These are phyloP conservation scores for Phytophthora pluvialis DNA, from an alignment of 352 stramenopile genomes.

Conservation along the genomic window DNA sequence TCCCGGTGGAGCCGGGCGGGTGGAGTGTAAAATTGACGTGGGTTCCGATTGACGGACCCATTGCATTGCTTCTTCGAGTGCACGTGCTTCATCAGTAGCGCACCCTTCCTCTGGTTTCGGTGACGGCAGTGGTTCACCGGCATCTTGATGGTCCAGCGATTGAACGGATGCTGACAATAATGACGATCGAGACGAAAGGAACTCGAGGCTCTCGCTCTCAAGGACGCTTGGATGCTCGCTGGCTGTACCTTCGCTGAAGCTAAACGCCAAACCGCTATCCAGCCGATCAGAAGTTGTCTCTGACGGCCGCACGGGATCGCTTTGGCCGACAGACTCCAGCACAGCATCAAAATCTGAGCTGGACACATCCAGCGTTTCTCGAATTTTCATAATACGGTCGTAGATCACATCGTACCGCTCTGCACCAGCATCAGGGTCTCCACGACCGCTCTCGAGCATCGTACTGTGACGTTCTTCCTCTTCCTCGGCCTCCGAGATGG, in stretches of 20 bases:
- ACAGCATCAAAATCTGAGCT: slow-evolving; percentile 57
- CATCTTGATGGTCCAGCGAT: slow-evolving; percentile 43
- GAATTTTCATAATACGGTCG: slow-evolving; percentile 57
- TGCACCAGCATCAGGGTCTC: slow-evolving; percentile 28
- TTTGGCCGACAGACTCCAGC: slow-evolving; percentile 39
- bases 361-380: slow-evolving; percentile 55
- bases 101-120: slow-evolving; percentile 25
- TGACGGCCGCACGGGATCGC: slow-evolving; percentile 20
- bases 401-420: slow-evolving; percentile 54
- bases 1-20: not conserved
- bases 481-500: slow-evolving; percentile 67
- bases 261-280: slow-evolving; percentile 35
- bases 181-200: slow-evolving; percentile 38
- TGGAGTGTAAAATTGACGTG: slow-evolving; percentile 11
- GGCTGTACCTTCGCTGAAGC: slow-evolving; percentile 25
- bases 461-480: slow-evolving; percentile 41
- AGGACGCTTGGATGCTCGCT: slow-evolving; percentile 22
- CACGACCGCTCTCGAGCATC: slow-evolving; percentile 28
- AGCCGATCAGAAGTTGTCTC: slow-evolving; percentile 24
- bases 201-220: slow-evolving; percentile 31
- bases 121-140: slow-evolving; percentile 34
- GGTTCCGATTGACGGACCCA: slow-evolving; percentile 43
- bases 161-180: slow-evolving; percentile 34
- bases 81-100: slow-evolving; percentile 29
- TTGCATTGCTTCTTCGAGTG: slow-evolving; percentile 44